Conservation (phyloP, 179 eudicot species). For the Dionaea muscipula region DNA sequence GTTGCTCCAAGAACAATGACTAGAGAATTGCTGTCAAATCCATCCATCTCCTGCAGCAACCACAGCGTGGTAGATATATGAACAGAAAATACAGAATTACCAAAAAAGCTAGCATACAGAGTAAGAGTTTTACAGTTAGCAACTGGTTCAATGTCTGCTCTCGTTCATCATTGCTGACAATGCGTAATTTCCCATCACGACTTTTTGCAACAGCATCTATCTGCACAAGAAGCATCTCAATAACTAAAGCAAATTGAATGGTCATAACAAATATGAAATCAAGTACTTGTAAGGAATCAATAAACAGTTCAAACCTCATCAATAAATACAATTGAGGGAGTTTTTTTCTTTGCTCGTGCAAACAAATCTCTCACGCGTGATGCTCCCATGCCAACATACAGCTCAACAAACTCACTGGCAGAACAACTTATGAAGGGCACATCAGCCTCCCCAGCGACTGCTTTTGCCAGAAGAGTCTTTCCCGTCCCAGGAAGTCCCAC, state of each 20-base stretch:
- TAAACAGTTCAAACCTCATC: slow-evolving; percentile 54
- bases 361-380: slow-evolving; percentile 90
- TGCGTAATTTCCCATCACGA: slow-evolving; percentile 80
- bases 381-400: slow-evolving; percentile 97
- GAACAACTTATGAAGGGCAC: slow-evolving; percentile 95
- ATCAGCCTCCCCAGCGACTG: slow-evolving; percentile 98
- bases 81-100: slow-evolving; percentile 1
- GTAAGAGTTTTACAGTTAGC: slow-evolving; percentile 50
- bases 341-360: slow-evolving; percentile 95
- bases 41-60: slow-evolving; percentile 90
- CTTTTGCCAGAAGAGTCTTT: slow-evolving; percentile 93
- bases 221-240: slow-evolving; percentile 27
- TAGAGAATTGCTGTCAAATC: slow-evolving; percentile 91
- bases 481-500: slow-evolving; percentile 99
- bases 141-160: slow-evolving; percentile 92
- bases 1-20: slow-evolving; percentile 97
- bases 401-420: slow-evolving; percentile 93
- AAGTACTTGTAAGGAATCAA: background rate
- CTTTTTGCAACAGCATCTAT: slow-evolving; percentile 98
- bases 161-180: slow-evolving; percentile 92
- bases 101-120: background rate
- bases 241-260: background rate
- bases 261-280: background rate
- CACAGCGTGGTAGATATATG: background rate
- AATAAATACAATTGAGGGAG: slow-evolving; percentile 87